phyloP scores from a whole-genome alignment of 805 yeast species.

The Torulaspora quercuum region DNA sequence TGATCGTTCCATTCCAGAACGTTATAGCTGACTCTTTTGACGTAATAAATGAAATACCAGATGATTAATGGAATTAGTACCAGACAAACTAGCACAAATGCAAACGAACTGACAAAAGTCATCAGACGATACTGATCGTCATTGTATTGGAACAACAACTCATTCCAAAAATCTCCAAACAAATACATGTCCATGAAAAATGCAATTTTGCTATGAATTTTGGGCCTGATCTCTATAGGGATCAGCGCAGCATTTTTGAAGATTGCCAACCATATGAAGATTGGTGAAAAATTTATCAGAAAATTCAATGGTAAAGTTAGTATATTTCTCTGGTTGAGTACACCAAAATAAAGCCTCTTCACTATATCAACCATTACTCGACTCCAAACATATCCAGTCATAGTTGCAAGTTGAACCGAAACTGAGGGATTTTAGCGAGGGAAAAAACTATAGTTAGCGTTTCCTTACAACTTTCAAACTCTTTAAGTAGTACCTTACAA shows the following conservation, averaged over 20 bases:
- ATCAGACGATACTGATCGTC: slow-evolving; percentile 10
- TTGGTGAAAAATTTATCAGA: slow-evolving; percentile 48
- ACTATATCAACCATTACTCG: slow-evolving; percentile 11
- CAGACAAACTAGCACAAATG: slow-evolving; percentile 17
- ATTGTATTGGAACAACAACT: slow-evolving; percentile 25
- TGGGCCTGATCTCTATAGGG: slow-evolving; percentile 53
- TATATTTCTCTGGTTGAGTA: slow-evolving; percentile 39
- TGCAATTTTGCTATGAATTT: slow-evolving; percentile 49
- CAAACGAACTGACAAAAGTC: slow-evolving; percentile 16
- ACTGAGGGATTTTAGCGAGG: too few relatives aligned
- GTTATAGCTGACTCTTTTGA: slow-evolving; percentile 21
- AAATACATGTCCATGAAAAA: slow-evolving; percentile 31
- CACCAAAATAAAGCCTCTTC: slow-evolving; percentile 23
- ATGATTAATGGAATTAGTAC: slow-evolving; percentile 23
- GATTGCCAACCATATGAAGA: slow-evolving; percentile 51
- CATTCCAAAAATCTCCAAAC: slow-evolving; percentile 34
- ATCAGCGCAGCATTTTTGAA: slow-evolving; percentile 59
- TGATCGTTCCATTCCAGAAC: slow-evolving; percentile 28
- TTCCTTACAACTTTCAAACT: too few relatives aligned
- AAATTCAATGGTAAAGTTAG: slow-evolving; percentile 44
- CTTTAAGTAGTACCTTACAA: too few relatives aligned
- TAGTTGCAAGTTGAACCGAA: too few relatives aligned
- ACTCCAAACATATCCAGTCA: too few relatives aligned
- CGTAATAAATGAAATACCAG: slow-evolving; percentile 32
- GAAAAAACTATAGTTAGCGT: too few relatives aligned